These are phyloP conservation scores for Trichosanthes cucumerina DNA, from an alignment of 306 rosid genomes.

Conservation along the genomic window DNA sequence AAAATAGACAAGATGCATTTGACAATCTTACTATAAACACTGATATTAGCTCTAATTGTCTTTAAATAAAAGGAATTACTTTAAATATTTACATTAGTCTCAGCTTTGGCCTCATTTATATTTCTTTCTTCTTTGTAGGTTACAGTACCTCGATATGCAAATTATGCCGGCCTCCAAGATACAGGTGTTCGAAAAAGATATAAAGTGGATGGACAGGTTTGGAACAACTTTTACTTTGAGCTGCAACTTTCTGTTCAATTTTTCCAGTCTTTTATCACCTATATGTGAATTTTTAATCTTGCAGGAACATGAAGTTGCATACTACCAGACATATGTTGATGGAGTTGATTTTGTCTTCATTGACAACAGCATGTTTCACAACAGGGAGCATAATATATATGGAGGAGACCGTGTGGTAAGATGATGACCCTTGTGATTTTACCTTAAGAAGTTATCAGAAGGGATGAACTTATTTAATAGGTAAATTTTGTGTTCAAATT, in stretches of 20 bases:
- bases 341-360: slow-evolving; percentile 88
- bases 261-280: not conserved
- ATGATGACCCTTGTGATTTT: slow-evolving; percentile 14
- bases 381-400: slow-evolving; percentile 47
- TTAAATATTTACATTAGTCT: not conserved
- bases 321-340: slow-evolving; percentile 65
- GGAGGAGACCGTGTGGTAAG: slow-evolving; percentile 73
- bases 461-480: not conserved
- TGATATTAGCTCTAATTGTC: not conserved
- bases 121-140: slow-evolving; percentile 40
- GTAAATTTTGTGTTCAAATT: not conserved
- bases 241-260: not conserved
- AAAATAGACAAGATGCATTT: not conserved
- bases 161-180: slow-evolving; percentile 51
- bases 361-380: slow-evolving; percentile 43
- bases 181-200: slow-evolving; percentile 53
- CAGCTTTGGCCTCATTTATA: not conserved
- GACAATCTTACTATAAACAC: not conserved
- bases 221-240: slow-evolving; percentile 17
- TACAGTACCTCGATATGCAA: slow-evolving; percentile 60
- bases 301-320: slow-evolving; percentile 75
- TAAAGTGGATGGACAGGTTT: slow-evolving; percentile 73
- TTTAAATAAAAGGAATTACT: not conserved
- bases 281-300: slow-evolving; percentile 16
- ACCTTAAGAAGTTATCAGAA: slow-evolving; percentile 4